Evolutionary conservation across 1,284 basidiomycete species (phyloP).

Genomic region (Apiotrichum siamense): DNA sequence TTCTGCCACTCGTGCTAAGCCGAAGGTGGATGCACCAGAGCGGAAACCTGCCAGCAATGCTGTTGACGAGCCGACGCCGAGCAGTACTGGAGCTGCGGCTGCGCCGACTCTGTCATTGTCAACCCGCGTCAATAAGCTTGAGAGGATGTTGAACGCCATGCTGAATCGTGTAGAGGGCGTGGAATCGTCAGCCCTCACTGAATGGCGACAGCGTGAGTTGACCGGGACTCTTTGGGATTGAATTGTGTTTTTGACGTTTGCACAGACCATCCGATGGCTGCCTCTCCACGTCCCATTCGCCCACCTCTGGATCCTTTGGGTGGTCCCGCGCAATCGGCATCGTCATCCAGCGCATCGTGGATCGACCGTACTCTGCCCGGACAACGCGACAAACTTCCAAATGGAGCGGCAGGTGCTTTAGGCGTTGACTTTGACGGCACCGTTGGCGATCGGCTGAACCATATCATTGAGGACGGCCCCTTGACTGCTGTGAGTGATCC

Average conservation of each 20-base stretch:
- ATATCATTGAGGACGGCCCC: slow-evolving; percentile 73
- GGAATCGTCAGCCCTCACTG: slow-evolving; percentile 28
- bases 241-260: background rate
- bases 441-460: slow-evolving; percentile 47
- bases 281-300: slow-evolving; percentile 23
- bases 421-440: slow-evolving; percentile 31
- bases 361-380: background rate
- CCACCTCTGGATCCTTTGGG: slow-evolving; percentile 6
- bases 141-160: slow-evolving; percentile 39
- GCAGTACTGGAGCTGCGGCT: background rate
- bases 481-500: slow-evolving; percentile 49
- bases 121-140: slow-evolving; percentile 21
- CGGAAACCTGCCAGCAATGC: background rate
- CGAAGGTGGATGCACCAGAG: background rate
- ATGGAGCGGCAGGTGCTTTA: background rate
- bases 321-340: background rate
- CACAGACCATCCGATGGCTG: slow-evolving; percentile 31
- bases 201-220: slow-evolving; percentile 41
- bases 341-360: background rate
- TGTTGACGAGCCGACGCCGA: background rate
- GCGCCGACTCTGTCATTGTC: background rate
- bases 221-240: background rate
- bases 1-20: background rate
- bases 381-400: background rate
- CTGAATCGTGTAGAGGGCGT: slow-evolving; percentile 33